A percentile compares a stretch with the other conserved stretches of the same genome.
These are phyloP conservation scores for Rosa lucieae DNA, from an alignment of 306 rosid species.

Conservation along the genomic window DNA sequence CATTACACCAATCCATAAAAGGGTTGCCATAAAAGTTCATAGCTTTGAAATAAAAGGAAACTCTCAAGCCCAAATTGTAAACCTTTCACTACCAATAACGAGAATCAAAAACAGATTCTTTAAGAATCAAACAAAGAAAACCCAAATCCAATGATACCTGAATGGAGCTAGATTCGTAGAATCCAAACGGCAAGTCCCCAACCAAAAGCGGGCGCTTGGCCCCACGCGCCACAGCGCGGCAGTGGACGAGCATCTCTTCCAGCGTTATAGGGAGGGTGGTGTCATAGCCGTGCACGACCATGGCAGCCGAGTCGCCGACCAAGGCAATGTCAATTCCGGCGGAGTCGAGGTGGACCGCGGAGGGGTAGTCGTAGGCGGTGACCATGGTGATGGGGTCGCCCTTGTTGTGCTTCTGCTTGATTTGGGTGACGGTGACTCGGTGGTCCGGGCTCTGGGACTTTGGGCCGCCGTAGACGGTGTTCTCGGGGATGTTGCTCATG, in stretches of 20 bases:
- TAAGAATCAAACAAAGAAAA: not conserved
- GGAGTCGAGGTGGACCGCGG: slow-evolving; percentile 69
- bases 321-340: slow-evolving; percentile 68
- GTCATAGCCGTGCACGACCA: slow-evolving; percentile 95
- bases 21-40: not conserved
- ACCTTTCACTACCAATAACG: not conserved
- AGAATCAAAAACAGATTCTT: not conserved
- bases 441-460: slow-evolving; percentile 42
- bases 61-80: too few relatives aligned
- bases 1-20: not conserved
- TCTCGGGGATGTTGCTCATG: slow-evolving; percentile 79
- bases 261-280: slow-evolving; percentile 72
- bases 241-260: slow-evolving; percentile 80
- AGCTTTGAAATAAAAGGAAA: not conserved
- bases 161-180: slow-evolving; percentile 60
- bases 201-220: slow-evolving; percentile 74
- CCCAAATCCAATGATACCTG: slow-evolving; percentile 44
- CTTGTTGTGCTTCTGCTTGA: slow-evolving; percentile 54
- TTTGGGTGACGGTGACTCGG: slow-evolving; percentile 57
- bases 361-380: slow-evolving; percentile 95
- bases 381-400: slow-evolving; percentile 75
- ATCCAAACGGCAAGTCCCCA: slow-evolving; percentile 85
- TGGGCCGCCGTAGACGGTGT: slow-evolving; percentile 81
- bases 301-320: slow-evolving; percentile 89
- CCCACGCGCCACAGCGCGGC: slow-evolving; percentile 85